These are phyloP conservation scores for Hemileia vastatrix DNA, from an alignment of 1,284 basidiomycete species.

Conservation along the genomic window DNA sequence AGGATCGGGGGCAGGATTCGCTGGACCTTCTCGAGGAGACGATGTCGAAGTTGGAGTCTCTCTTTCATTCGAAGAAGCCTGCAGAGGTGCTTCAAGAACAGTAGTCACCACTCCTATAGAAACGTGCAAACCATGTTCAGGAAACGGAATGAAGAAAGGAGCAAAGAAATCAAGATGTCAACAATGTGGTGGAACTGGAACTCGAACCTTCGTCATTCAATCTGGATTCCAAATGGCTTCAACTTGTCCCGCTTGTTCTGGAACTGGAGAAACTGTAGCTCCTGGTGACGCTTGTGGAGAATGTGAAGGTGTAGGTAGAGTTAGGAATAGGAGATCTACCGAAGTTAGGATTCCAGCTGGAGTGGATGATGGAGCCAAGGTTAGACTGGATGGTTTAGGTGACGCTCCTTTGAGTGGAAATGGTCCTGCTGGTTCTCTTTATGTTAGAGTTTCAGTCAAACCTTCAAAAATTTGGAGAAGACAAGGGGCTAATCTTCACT, in stretches of 20 bases:
- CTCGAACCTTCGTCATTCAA: conserved; percentile 43
- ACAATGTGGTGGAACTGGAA: conserved; percentile 40
- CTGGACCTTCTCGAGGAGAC: conserved; percentile 38
- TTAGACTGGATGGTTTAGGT: conserved; percentile 41
- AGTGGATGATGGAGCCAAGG: conserved; percentile 42
- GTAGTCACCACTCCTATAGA: conserved; percentile 38
- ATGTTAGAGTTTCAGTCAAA: conserved; percentile 40
- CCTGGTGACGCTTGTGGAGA: conserved; percentile 37
- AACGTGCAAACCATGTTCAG: conserved; percentile 35
- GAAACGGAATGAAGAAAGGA: conserved; percentile 35
- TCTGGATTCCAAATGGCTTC: conserved; percentile 43
- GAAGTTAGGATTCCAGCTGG: conserved; percentile 40
- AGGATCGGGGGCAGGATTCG: conserved; percentile 31
- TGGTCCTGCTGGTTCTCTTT: conserved; percentile 39
- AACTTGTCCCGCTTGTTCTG: conserved; percentile 39
- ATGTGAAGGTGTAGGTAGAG: conserved; percentile 38
- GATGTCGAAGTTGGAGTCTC: conserved; percentile 40
- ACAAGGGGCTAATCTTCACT: conserved; percentile 42
- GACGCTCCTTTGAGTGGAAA: conserved; percentile 41
- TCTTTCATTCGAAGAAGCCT: conserved; percentile 40
- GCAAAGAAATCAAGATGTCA: conserved; percentile 39
- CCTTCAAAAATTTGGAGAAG: conserved; percentile 39
- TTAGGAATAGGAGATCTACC: conserved; percentile 33
- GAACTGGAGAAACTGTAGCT: conserved; percentile 34
- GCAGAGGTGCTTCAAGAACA: conserved; percentile 36